phyloP scores from a whole-genome alignment of 352 stramenopile species.

The Pythium guiyangense region DNA sequence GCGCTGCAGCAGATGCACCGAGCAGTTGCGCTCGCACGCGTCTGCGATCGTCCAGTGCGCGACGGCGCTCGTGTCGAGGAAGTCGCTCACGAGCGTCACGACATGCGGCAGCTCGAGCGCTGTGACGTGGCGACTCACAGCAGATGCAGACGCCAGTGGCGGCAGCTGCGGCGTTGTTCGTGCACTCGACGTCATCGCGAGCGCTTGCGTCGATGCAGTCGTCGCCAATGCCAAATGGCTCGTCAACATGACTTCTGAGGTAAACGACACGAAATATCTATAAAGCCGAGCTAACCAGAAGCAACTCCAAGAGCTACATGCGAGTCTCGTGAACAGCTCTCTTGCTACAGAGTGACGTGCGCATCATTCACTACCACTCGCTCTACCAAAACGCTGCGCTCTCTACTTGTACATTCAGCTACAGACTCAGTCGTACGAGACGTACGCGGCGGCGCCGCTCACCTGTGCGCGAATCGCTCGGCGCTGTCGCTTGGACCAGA shows the following conservation, averaged over 20 bases:
- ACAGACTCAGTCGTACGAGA: background rate
- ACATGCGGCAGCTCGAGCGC: slow-evolving; percentile 11
- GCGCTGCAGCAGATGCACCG: slow-evolving; percentile 1
- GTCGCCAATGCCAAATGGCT: background rate
- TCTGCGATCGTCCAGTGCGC: slow-evolving; percentile 4
- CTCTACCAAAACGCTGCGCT: background rate
- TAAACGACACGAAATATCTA: no score
- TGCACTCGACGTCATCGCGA: background rate
- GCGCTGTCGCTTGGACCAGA: slow-evolving; percentile 15
- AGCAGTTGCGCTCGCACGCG: slow-evolving; percentile 10
- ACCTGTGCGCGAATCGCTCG: slow-evolving; percentile 5
- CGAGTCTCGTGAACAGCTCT: no score
- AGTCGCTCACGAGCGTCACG: slow-evolving; percentile 7
- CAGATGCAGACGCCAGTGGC: slow-evolving; percentile 4
- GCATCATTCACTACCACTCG: background rate
- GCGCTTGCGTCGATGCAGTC: no score
- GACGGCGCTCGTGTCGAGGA: slow-evolving; percentile 4
- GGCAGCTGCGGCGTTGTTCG: background rate
- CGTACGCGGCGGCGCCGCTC: slow-evolving; percentile 22
- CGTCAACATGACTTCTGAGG: no score
- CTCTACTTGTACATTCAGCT: no score
- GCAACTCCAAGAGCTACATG: no score
- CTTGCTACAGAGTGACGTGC: no score
- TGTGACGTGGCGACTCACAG: slow-evolving; percentile 2
- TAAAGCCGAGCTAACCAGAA: no score